These are phyloP conservation scores for Pseudonectria foliicola DNA, from an alignment of 2,329 filamentous ascomycete species.

Conservation along the genomic window DNA sequence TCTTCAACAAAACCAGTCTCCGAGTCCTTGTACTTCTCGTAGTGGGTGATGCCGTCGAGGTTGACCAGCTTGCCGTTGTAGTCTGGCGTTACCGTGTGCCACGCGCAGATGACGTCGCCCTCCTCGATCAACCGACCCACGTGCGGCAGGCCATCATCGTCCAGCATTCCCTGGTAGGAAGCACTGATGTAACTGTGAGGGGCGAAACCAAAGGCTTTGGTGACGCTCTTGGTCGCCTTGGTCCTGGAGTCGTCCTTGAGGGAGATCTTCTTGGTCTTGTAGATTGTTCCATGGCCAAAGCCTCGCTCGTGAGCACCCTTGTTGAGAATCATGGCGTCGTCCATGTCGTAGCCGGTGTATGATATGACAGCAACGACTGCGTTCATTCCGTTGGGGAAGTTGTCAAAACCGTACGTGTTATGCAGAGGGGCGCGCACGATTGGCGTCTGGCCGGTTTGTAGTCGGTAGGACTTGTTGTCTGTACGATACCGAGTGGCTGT, in stretches of 20 bases:
- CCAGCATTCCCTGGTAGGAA: constrained; percentile 64
- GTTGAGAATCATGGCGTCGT: constrained; percentile 99
- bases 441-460: constrained; percentile 94
- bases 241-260: constrained; percentile 71
- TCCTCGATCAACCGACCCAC: constrained; percentile 72
- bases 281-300: constrained; percentile 92
- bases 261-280: constrained; percentile 91
- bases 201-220: constrained; percentile 86
- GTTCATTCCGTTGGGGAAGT: constrained; percentile 95
- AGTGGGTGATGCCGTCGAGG: constrained; percentile 76
- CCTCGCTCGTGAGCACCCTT: constrained; percentile 94
- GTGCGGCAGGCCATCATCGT: constrained; percentile 79
- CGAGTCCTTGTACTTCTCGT: constrained; percentile 89
- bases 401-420: constrained; percentile 94
- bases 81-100: constrained; percentile 79
- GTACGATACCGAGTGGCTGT: constrained; percentile 79
- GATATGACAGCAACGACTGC: constrained; percentile 96
- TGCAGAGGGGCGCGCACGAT: constrained; percentile 87
- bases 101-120: constrained; percentile 81
- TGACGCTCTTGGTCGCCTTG: constrained; percentile 60
- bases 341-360: constrained; percentile 99
- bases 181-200: constrained; percentile 67
- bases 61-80: constrained; percentile 74
- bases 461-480: constrained; percentile 92
- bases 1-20: constrained; percentile 89